Evolutionary conservation across 1,139 yeast genomes (phyloP), one percentile per base, ranked within the genome.

Genomic region (Blastobotrys persicus): DNA sequence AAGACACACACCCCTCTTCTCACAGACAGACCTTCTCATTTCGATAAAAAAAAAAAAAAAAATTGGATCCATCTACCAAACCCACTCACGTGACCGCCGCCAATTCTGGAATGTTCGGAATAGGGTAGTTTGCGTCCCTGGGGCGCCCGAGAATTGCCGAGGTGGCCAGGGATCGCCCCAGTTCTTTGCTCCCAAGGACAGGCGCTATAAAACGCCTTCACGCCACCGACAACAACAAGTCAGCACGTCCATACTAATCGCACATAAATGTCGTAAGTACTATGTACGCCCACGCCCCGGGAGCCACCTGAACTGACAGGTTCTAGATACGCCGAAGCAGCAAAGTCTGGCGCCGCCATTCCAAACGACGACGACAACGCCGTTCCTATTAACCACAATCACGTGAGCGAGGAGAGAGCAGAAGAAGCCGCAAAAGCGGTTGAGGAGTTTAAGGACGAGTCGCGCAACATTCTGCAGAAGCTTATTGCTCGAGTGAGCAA

Each of bases 321-420:
- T 14, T 11, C 2, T 19, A 48, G 51, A 33, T 48, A 48, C 45
- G 51, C 51, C 14, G 51, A 48, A 31, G 51, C 51, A 14, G 51
- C 51, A 12, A 33, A 35, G 17, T 45, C 51, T 16, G 51, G 51
- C 2, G 51, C 48, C 14, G 35, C 42, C 14, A n/a, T 28, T 4
- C 18, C 34, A 3, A 33, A 44, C 20, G 44, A 32, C 28, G 41
- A 35, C 20, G 45, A 42, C 33, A 38, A 47, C 32, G 5, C 40
- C 17, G 41, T 44, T 7, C 51, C 51, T 19, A 45, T 48, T 16
- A 40, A 45, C 26, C 19, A 48, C 46, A 42, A 42, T 33, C 40
- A 48, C 13, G 51, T 48, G 28, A 14, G 41, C 17, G 32, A 17
- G n/a, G 46, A 49, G 38, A 49, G 38, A 34, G 45, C 52, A 18